Percentiles rank a stretch among this genome's conserved stretches.
These are phyloP conservation scores for Geotrichum cucujoidarum DNA, from an alignment of 1,139 yeast species.

Conservation along the genomic window DNA sequence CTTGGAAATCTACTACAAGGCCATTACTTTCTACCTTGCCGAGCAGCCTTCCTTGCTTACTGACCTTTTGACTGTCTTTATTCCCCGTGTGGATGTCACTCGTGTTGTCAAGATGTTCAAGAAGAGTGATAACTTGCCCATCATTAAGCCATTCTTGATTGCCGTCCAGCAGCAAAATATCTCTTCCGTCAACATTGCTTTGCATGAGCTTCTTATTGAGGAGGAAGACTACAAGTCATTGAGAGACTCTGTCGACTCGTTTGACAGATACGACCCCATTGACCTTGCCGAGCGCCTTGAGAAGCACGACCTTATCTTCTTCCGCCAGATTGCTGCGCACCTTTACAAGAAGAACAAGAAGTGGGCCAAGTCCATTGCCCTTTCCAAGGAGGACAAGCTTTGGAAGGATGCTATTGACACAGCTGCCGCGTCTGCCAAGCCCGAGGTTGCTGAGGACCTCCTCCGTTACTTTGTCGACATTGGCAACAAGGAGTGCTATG, in stretches of 20 bases:
- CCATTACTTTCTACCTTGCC: conserved; percentile 85
- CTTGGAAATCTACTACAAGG: conserved; percentile 94
- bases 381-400: conserved; percentile 84
- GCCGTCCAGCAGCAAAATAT: conserved; percentile 88
- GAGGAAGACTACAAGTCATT: conserved; percentile 93
- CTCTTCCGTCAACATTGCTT: conserved; percentile 88
- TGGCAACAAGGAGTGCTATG: conserved; percentile 93
- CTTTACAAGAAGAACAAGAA: conserved; percentile 91
- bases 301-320: conserved; percentile 82
- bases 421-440: conserved; percentile 71
- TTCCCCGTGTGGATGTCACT: conserved; percentile 89
- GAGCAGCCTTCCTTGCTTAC: conserved; percentile 90
- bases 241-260: conserved; percentile 79
- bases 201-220: conserved; percentile 91
- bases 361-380: conserved; percentile 81
- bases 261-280: conserved; percentile 86
- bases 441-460: conserved; percentile 82
- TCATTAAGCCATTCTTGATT: conserved; percentile 90
- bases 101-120: conserved; percentile 94
- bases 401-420: conserved; percentile 95
- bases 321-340: conserved; percentile 93
- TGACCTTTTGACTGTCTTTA: conserved; percentile 75
- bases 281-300: conserved; percentile 91
- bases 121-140: conserved; percentile 91
- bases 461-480: conserved; percentile 92